These are phyloP conservation scores for Fusarium austroafricanum DNA, from an alignment of 2,329 filamentous ascomycete genomes.

Conservation along the genomic window DNA sequence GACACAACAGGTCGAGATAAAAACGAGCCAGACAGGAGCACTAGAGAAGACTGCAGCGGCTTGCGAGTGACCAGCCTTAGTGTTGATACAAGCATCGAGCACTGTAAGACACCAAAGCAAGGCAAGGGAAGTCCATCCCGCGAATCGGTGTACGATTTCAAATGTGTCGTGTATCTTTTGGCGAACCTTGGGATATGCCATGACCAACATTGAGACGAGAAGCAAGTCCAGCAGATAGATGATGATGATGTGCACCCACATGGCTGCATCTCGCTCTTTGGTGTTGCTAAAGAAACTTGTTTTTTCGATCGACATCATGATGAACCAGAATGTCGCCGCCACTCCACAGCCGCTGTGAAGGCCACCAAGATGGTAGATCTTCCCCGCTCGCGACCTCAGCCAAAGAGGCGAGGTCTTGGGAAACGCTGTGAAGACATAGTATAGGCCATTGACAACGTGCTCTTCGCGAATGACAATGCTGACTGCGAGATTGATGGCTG, in stretches of 20 bases:
- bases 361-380: conserved; percentile 60
- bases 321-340: conserved; percentile 33
- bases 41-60: conserved; percentile 47
- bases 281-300: conserved; percentile 6
- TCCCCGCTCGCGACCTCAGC: conserved; percentile 55
- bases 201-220: conserved; percentile 24
- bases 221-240: conserved; percentile 29
- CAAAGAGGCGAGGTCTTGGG: conserved; percentile 55
- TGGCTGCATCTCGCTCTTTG: background rate
- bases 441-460: conserved; percentile 60
- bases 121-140: conserved; percentile 31
- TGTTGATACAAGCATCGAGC: conserved; percentile 66
- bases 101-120: conserved; percentile 48
- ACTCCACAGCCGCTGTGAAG: conserved; percentile 36
- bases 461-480: conserved; percentile 61
- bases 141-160: conserved; percentile 30
- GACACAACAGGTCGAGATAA: conserved; percentile 69
- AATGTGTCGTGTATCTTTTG: conserved; percentile 30
- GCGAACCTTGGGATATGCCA: conserved; percentile 32
- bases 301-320: conserved; percentile 35
- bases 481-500: conserved; percentile 57
- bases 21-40: conserved; percentile 70
- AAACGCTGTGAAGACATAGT: conserved; percentile 53
- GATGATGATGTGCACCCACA: conserved; percentile 22
- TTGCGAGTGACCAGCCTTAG: conserved; percentile 56